Evolutionary conservation across 2,329 filamentous ascomycete genomes (phyloP).

Genomic region (Aspergillus chevalieri): DNA sequence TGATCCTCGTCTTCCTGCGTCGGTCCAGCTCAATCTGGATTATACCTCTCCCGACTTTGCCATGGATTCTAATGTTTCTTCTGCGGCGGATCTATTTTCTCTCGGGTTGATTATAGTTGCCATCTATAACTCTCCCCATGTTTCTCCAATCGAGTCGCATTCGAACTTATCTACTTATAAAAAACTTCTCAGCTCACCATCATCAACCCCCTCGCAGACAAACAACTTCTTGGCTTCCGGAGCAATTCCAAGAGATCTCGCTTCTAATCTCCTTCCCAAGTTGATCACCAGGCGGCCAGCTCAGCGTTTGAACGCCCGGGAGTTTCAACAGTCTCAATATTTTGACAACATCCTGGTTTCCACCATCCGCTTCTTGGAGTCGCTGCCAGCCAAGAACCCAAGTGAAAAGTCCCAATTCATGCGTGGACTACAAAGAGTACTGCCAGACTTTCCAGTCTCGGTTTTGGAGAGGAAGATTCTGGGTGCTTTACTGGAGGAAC

Average conservation of each 20-base stretch:
- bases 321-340: constrained; percentile 92
- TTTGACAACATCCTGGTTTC: constrained; percentile 97
- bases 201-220: constrained; percentile 66
- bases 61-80: constrained; percentile 78
- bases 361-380: constrained; percentile 89
- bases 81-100: constrained; percentile 87
- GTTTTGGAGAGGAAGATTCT: constrained; percentile 94
- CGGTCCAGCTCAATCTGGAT: constrained; percentile 85
- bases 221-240: constrained; percentile 83
- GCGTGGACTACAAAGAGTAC: constrained; percentile 75
- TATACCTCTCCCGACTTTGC: constrained; percentile 94
- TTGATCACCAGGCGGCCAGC: constrained; percentile 83
- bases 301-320: constrained; percentile 76
- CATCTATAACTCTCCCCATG: constrained; percentile 90
- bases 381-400: constrained; percentile 82
- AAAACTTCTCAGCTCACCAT: constrained; percentile 70
- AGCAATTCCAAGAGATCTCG: constrained; percentile 72
- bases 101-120: constrained; percentile 82
- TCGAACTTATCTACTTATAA: constrained; percentile 80
- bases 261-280: constrained; percentile 68
- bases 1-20: constrained; percentile 72
- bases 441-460: constrained; percentile 86
- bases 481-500: constrained; percentile 81
- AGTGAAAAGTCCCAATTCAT: constrained; percentile 89
- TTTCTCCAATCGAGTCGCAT: constrained; percentile 75